Evolutionary conservation across 2,329 filamentous ascomycete species (phyloP).

Genomic region (Xylariaceae sp.): DNA sequence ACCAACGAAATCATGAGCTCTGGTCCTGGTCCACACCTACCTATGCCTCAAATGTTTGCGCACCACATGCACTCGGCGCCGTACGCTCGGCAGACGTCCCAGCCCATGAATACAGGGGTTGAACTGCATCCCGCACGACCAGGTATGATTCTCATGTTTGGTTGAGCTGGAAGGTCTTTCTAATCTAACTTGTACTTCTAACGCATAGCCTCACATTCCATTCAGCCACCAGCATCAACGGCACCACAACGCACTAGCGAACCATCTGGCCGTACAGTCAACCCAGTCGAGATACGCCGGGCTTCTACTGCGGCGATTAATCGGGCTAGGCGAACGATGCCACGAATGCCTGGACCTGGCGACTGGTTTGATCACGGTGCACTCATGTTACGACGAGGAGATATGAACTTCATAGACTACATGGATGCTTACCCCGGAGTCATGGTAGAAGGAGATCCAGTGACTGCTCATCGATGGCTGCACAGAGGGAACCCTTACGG

Average conservation of each 20-base stretch:
- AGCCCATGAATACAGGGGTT: not conserved
- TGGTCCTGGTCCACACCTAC: slow-evolving; percentile 3
- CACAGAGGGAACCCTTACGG: slow-evolving; percentile 38
- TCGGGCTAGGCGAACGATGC: slow-evolving; percentile 10
- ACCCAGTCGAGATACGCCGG: slow-evolving; percentile 16
- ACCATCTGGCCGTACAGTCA: slow-evolving; percentile 6
- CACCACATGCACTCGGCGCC: not conserved
- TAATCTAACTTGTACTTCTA: slow-evolving; percentile 9
- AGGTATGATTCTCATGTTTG: slow-evolving; percentile 6
- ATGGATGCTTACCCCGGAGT: slow-evolving; percentile 7
- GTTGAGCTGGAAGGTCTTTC: not conserved
- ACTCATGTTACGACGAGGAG: slow-evolving; percentile 5
- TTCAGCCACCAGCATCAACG: slow-evolving; percentile 8
- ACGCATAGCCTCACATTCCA: slow-evolving; percentile 8
- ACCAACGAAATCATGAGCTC: slow-evolving; percentile 7
- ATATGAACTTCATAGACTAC: slow-evolving; percentile 15
- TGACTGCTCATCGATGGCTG: slow-evolving; percentile 42
- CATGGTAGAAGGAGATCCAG: slow-evolving; percentile 28
- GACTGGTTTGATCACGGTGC: slow-evolving; percentile 12
- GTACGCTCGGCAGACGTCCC: slow-evolving; percentile 9
- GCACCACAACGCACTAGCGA: slow-evolving; percentile 10
- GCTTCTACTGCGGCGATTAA: slow-evolving; percentile 5
- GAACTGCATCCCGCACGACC: not conserved
- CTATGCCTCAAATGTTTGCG: slow-evolving; percentile 5
- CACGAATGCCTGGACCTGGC: slow-evolving; percentile 5